Base-by-base conservation (phyloP, 306 rosid species). In the Inga leiocalycina region DNA sequence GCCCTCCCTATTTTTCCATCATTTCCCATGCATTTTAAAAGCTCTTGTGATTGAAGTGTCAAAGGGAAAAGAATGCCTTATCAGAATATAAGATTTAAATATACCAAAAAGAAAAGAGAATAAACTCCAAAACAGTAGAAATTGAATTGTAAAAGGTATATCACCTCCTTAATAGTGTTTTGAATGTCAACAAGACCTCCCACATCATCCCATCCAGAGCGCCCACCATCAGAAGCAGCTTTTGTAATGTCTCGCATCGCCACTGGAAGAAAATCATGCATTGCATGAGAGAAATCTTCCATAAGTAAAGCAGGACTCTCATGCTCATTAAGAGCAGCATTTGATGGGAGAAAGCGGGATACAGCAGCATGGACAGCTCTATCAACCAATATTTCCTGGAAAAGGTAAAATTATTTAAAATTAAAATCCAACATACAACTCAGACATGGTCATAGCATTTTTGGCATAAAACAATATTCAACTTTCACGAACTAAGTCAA, bases 161-260 rank as follows among this genome's bases (percentile, higher is more conserved):
- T 52, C 61, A 92, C 99, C 98, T 95, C 99, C 80, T 88, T 90
- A 84, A 95, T 95, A 73, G 94, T 84, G 84, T 91, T 95, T 82
- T 77, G 91, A 84, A 93, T 91, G 84, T 95, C 98, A 74, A 73
- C 86, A 78, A 95, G 97, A 84, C 99, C 99, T 75, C 99, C 99
- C 75, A 95, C 98, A 73, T 95, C 97, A 69, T 92, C 96, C 99
- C 99, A 95, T 81, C 99, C 99, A 83, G 96, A 80, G 81, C 90
- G 96, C 70, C 92, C 97, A 80, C 88, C 95, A 77, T 92, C 97
- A 39, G 94, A 83, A 67, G 93, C 84, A 46, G 95, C 78, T 84
- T 92, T 93, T 62, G 97, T 91, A 46, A 95, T 88, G 84, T 95
- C 98, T 54, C 99, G 94, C 98, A 95, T 91, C 80, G 99, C 93